phyloP scores from a whole-genome alignment of 2,329 filamentous ascomycete species.

The Ceratocystis cacaofunesta region DNA sequence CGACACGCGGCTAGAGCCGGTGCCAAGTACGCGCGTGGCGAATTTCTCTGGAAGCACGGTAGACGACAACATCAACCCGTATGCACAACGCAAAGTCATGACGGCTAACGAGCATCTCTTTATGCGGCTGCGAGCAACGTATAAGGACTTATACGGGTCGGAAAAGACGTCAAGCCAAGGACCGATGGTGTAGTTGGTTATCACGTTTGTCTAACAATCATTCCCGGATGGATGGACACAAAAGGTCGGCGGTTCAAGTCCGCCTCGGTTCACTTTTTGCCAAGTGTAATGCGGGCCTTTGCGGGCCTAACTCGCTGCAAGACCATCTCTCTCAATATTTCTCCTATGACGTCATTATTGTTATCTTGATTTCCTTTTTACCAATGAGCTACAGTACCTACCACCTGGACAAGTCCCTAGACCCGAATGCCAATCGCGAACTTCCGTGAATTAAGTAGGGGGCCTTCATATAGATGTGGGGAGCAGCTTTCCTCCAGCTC shows the following conservation, averaged over 20 bases:
- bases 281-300: too few species aligned
- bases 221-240: background rate
- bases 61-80: slow-evolving; percentile 30
- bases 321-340: too few species aligned
- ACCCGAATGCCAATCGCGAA: slow-evolving; percentile 34
- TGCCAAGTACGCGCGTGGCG: slow-evolving; percentile 45
- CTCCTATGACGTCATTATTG: too few species aligned
- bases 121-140: slow-evolving; percentile 45
- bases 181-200: slow-evolving; percentile 5
- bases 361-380: background rate
- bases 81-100: slow-evolving; percentile 39
- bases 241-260: slow-evolving; percentile 4
- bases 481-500: slow-evolving; percentile 23
- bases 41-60: slow-evolving; percentile 26
- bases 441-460: slow-evolving; percentile 26
- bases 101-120: slow-evolving; percentile 50
- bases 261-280: background rate
- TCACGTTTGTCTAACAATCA: background rate
- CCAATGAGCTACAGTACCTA: slow-evolving; percentile 29
- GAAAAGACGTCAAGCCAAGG: slow-evolving; percentile 18
- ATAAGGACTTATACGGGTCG: slow-evolving; percentile 39
- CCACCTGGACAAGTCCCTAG: slow-evolving; percentile 31
- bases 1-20: slow-evolving; percentile 36
- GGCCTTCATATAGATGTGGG: slow-evolving; percentile 24
- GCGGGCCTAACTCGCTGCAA: too few species aligned